Conservation (phyloP, 805 yeast genomes). For the Saturnispora mendoncae region DNA sequence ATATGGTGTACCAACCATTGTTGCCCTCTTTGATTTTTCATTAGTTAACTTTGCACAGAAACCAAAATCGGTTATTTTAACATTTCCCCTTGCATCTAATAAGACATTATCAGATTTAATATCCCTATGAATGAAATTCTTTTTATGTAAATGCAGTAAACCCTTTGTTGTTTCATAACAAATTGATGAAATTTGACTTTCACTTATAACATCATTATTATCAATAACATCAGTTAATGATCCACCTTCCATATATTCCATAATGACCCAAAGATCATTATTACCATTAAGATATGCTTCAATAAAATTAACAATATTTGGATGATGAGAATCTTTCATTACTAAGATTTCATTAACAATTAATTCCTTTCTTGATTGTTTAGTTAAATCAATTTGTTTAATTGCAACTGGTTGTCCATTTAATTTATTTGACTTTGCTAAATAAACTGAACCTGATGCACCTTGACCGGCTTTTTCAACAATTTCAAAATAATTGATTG, state of each 20-base stretch:
- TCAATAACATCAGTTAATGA: slow-evolving; percentile 93
- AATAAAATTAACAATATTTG: slow-evolving; percentile 87
- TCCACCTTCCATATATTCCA: slow-evolving; percentile 99
- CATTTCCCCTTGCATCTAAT: slow-evolving; percentile 71
- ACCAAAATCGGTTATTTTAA: slow-evolving; percentile 90
- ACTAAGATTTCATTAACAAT: slow-evolving; percentile 93
- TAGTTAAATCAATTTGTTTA: slow-evolving; percentile 87
- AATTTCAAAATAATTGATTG: slow-evolving; percentile 70
- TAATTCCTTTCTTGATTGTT: slow-evolving; percentile 89
- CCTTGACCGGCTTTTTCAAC: slow-evolving; percentile 93
- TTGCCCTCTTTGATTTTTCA: slow-evolving; percentile 77
- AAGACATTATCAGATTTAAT: slow-evolving; percentile 94
- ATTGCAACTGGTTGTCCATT: slow-evolving; percentile 73
- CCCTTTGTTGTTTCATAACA: slow-evolving; percentile 89
- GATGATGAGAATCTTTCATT: slow-evolving; percentile 92
- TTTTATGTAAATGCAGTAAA: slow-evolving; percentile 80
- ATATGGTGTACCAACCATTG: slow-evolving; percentile 99
- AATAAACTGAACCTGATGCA: slow-evolving; percentile 91
- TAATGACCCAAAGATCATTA: slow-evolving; percentile 92
- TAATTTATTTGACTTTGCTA: slow-evolving; percentile 56
- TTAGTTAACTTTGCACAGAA: slow-evolving; percentile 93
- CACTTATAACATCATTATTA: slow-evolving; percentile 69
- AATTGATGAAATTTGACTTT: slow-evolving; percentile 85
- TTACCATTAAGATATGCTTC: slow-evolving; percentile 79
- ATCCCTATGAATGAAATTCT: slow-evolving; percentile 92